These are phyloP conservation scores for Ogataea ramenticola DNA, from an alignment of 805 yeast genomes.

Conservation along the genomic window DNA sequence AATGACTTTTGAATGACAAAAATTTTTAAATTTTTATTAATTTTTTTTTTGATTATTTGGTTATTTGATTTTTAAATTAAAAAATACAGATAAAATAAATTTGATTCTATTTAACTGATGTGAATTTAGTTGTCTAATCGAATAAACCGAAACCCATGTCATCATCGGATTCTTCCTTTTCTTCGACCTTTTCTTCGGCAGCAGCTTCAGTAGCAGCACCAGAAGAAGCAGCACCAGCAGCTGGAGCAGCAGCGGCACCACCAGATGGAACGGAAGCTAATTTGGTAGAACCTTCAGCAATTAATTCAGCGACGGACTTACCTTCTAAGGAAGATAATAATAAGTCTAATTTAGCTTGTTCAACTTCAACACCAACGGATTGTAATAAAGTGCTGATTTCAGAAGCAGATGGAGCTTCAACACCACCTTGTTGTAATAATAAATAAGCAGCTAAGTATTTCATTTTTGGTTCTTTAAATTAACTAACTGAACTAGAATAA, in stretches of 20 bases:
- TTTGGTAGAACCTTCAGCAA: constrained; percentile 92
- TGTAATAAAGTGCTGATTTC: constrained; percentile 84
- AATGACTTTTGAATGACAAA: no score
- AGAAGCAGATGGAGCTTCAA: constrained; percentile 87
- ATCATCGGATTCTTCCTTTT: constrained; percentile 57
- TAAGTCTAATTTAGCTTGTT: constrained; percentile 75
- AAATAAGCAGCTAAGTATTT: constrained; percentile 99
- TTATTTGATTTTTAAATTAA: background rate
- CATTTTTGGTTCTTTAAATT: constrained; percentile 32
- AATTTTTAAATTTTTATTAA: background rate
- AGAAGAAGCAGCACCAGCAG: constrained; percentile 63
- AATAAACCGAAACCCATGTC: constrained; percentile 67
- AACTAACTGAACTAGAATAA: constrained; percentile 42
- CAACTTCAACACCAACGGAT: constrained; percentile 95
- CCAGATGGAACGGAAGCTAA: constrained; percentile 97
- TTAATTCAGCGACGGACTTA: constrained; percentile 82
- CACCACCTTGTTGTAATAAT: constrained; percentile 96
- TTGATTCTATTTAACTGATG: background rate
- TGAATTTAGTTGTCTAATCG: constrained; percentile 20
- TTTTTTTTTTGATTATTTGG: background rate
- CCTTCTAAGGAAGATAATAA: constrained; percentile 87
- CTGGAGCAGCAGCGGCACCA: constrained; percentile 85
- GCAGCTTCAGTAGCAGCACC: constrained; percentile 69
- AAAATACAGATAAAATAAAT: no score
- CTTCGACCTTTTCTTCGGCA: constrained; percentile 54